phyloP scores from a whole-genome alignment of 73 alveolate genomes.

The Blepharisma japonicum region DNA sequence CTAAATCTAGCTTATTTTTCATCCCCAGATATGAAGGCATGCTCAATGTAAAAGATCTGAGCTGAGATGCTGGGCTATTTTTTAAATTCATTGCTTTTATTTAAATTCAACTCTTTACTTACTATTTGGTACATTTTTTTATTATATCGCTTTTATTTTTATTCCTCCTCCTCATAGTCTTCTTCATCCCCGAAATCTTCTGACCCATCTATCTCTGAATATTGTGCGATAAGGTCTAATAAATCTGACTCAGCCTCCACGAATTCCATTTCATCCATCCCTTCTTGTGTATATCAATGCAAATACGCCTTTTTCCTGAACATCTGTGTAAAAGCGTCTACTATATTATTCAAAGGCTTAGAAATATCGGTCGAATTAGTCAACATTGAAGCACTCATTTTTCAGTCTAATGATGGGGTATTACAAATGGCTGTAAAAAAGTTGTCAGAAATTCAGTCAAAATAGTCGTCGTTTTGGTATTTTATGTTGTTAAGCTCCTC shows the following conservation, averaged over 20 bases:
- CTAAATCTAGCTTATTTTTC: too few species aligned
- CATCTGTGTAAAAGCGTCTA: conserved; percentile 39
- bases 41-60: too few species aligned
- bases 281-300: conserved; percentile 57
- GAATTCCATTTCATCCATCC: conserved; percentile 67
- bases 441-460: conserved; percentile 39
- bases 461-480: conserved; percentile 64
- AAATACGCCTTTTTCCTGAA: conserved; percentile 51
- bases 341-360: conserved; percentile 37
- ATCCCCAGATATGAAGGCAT: too few species aligned
- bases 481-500: conserved; percentile 70
- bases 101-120: too few species aligned
- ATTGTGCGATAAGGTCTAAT: conserved; percentile 58
- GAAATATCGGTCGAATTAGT: conserved; percentile 34
- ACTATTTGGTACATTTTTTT: too few species aligned
- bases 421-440: conserved; percentile 29
- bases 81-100: too few species aligned
- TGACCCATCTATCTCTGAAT: conserved; percentile 65
- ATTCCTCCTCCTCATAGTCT: too few species aligned
- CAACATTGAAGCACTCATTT: conserved; percentile 35
- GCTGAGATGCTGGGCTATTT: too few species aligned
- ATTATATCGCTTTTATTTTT: too few species aligned
- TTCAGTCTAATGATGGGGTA: conserved; percentile 23
- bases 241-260: conserved; percentile 57
- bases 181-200: conserved; percentile 25